These are phyloP conservation scores for Sideroxylon spinosum DNA, from an alignment of 179 eudicot species.

Conservation along the genomic window DNA sequence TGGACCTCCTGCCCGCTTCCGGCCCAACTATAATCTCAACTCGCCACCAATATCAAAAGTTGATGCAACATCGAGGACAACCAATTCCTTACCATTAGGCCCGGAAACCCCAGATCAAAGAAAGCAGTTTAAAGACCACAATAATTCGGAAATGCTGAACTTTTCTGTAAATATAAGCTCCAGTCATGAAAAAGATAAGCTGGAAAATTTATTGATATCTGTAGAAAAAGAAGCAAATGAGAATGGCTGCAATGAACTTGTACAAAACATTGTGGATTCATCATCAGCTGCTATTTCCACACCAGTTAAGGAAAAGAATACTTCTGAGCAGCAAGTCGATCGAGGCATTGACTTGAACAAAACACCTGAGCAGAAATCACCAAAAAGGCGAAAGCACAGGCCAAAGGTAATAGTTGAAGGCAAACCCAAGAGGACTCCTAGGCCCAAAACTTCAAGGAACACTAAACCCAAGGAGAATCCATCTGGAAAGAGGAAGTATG, in stretches of 20 bases:
- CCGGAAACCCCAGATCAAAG: conserved; percentile 50
- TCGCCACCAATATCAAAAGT: conserved; percentile 30
- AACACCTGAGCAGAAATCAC: conserved; percentile 65
- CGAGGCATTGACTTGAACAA: conserved; percentile 58
- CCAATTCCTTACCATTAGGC: conserved; percentile 33
- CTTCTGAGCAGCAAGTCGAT: conserved; percentile 32
- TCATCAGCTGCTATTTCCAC: conserved; percentile 35
- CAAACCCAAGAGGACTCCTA: conserved; percentile 65
- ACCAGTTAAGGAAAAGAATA: conserved; percentile 21
- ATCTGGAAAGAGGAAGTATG: conserved; percentile 58
- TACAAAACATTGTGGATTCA: conserved; percentile 29
- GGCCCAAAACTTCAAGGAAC: conserved; percentile 38
- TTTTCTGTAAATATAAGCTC: conserved; percentile 29
- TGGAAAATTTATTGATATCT: conserved; percentile 22
- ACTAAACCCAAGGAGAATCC: conserved; percentile 34
- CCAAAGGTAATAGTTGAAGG: conserved; percentile 85
- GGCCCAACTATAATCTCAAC: conserved; percentile 28
- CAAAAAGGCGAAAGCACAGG: conserved; percentile 67
- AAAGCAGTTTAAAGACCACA: conserved; percentile 28
- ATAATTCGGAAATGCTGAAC: conserved; percentile 16
- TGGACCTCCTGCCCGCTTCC: conserved; percentile 28
- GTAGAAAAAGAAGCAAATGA: conserved; percentile 24
- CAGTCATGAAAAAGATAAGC: conserved; percentile 31
- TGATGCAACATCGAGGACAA: conserved; percentile 24
- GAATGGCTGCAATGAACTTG: conserved; percentile 21